phyloP scores from a whole-genome alignment of 805 yeast species.

The Zygosaccharomyces lentus region DNA sequence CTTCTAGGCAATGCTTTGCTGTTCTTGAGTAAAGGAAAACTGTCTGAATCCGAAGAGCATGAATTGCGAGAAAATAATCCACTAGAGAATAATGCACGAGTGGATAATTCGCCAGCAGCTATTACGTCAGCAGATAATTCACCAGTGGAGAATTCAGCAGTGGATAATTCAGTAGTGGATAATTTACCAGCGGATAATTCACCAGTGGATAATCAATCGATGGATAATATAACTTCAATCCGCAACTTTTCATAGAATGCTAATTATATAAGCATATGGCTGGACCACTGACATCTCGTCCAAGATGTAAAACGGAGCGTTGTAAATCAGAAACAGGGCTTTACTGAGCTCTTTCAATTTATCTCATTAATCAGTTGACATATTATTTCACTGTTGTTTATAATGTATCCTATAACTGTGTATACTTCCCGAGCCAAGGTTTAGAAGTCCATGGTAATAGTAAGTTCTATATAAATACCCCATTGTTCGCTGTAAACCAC shows the following conservation, averaged over 20 bases:
- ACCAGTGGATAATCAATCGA: not conserved
- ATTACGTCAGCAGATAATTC: too few relatives aligned
- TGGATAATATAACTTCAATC: not conserved
- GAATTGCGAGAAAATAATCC: too few relatives aligned
- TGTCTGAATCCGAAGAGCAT: too few relatives aligned
- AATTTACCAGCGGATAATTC: not conserved
- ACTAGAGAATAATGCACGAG: too few relatives aligned
- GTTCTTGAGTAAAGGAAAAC: too few relatives aligned
- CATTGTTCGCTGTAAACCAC: not conserved
- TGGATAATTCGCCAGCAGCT: too few relatives aligned
- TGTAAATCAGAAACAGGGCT: not conserved
- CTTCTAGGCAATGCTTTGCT: too few relatives aligned
- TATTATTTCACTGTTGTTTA: not conserved
- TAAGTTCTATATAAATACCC: not conserved
- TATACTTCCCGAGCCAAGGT: not conserved
- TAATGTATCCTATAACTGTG: not conserved
- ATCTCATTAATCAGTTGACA: not conserved
- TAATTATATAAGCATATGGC: not conserved
- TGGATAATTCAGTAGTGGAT: not conserved
- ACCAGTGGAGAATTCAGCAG: not conserved
- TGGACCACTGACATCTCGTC: not conserved
- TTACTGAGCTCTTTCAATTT: not conserved
- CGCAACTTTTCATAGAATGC: not conserved
- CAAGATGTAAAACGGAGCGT: not conserved
- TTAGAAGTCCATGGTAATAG: not conserved